Conservation (phyloP, 2,329 filamentous ascomycete genomes). For the Hortaea werneckii region DNA sequence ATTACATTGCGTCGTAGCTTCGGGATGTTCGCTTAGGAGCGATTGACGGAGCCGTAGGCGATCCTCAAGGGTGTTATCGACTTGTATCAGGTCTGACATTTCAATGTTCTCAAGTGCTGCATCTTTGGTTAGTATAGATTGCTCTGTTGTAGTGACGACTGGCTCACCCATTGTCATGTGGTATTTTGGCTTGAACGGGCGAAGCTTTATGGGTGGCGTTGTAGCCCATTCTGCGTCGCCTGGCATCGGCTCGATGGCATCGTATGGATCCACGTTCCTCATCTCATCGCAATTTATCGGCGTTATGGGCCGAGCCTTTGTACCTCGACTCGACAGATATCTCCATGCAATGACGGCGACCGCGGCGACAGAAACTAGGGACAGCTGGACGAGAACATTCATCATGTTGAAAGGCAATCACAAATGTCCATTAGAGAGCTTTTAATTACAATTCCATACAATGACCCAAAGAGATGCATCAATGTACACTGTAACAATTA, state of each 20-base stretch:
- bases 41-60: constrained; percentile 41
- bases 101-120: constrained; percentile 44
- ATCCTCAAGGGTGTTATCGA: constrained; percentile 49
- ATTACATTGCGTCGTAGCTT: constrained; percentile 31
- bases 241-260: constrained; percentile 35
- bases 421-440: no score
- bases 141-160: constrained; percentile 17
- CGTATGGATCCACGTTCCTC: constrained; percentile 23
- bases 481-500: no score
- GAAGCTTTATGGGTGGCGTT: constrained; percentile 42
- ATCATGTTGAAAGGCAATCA: no score
- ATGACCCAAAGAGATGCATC: no score
- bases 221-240: constrained; percentile 40
- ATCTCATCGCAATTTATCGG: neutral
- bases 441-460: no score
- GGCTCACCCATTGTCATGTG: constrained; percentile 52
- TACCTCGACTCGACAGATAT: no score
- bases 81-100: constrained; percentile 45
- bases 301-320: no score
- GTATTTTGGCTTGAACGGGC: constrained; percentile 52
- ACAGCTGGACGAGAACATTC: no score
- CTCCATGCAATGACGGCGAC: no score
- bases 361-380: no score
- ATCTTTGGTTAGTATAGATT: constrained; percentile 20
- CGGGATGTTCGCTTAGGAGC: constrained; percentile 35